phyloP scores from a whole-genome alignment of 164 flowering plant species.

The Cinnamomum chago region DNA sequence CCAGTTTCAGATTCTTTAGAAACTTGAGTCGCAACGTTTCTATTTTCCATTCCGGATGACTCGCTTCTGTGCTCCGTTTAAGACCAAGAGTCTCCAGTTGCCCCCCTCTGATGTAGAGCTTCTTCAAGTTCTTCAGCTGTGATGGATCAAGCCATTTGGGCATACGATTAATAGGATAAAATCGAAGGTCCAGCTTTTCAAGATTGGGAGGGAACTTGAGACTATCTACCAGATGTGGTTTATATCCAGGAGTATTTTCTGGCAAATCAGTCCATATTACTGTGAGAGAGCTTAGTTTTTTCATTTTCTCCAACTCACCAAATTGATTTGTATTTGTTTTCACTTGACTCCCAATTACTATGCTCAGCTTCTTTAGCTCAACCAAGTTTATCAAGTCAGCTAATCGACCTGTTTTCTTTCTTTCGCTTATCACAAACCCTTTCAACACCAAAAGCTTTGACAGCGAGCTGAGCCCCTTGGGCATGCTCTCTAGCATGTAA shows the following conservation, averaged over 20 bases:
- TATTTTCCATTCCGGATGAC: no score
- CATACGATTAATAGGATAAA: slow-evolving; percentile 12
- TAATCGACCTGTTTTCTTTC: slow-evolving; percentile 15
- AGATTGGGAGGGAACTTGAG: slow-evolving; percentile 10
- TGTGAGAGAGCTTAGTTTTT: slow-evolving; percentile 14
- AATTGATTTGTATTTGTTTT: background rate
- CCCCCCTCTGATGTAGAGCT: slow-evolving; percentile 41
- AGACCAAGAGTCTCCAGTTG: slow-evolving; percentile 6
- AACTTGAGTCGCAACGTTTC: slow-evolving; percentile 29
- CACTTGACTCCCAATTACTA: slow-evolving; percentile 13
- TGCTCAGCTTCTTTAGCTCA: slow-evolving; percentile 30
- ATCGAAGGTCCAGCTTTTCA: slow-evolving; percentile 35
- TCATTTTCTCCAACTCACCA: background rate
- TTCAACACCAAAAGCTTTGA: slow-evolving; percentile 36
- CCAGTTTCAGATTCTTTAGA: slow-evolving; percentile 14
- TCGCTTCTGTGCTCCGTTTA: no score
- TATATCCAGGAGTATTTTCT: background rate
- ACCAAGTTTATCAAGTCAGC: slow-evolving; percentile 16
- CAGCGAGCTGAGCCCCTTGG: slow-evolving; percentile 27
- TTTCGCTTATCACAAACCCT: slow-evolving; percentile 32
- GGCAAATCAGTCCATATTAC: slow-evolving; percentile 27
- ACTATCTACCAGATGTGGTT: no score
- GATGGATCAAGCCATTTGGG: slow-evolving; percentile 24
- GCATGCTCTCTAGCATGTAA: slow-evolving; percentile 30
- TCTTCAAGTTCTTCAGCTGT: slow-evolving; percentile 10